phyloP scores from a whole-genome alignment of 495 filamentous ascomycete genomes.

The Bathelium albidoporum region DNA sequence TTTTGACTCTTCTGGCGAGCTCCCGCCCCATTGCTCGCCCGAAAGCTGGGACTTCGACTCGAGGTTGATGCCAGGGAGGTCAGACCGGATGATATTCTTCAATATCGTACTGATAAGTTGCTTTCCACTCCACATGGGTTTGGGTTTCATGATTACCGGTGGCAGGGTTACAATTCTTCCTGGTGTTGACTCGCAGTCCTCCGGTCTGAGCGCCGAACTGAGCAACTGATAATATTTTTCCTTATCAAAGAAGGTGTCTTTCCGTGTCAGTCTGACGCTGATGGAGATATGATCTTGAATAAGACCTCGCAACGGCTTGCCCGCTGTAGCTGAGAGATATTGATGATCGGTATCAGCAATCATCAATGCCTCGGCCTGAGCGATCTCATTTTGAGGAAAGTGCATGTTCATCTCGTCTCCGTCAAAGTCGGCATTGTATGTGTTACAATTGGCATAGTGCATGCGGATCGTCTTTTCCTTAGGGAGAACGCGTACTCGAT shows the following conservation, averaged over 20 bases:
- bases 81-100: slow-evolving; percentile 72
- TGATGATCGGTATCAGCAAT: slow-evolving; percentile 96
- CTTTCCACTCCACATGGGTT: slow-evolving; percentile 89
- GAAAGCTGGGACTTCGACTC: slow-evolving; percentile 66
- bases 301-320: slow-evolving; percentile 87
- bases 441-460: slow-evolving; percentile 99
- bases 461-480: slow-evolving; percentile 96
- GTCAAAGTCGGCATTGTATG: slow-evolving; percentile 99
- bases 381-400: slow-evolving; percentile 94
- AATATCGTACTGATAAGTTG: slow-evolving; percentile 90
- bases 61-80: slow-evolving; percentile 69
- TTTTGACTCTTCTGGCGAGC: slow-evolving; percentile 46
- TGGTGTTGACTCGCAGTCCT: slow-evolving; percentile 67
- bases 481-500: slow-evolving; percentile 81
- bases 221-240: slow-evolving; percentile 88
- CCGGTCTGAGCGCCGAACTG: slow-evolving; percentile 79
- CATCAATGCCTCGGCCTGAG: slow-evolving; percentile 77
- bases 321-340: slow-evolving; percentile 87
- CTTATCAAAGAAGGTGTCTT: slow-evolving; percentile 83
- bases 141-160: slow-evolving; percentile 75
- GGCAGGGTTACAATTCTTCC: slow-evolving; percentile 64
- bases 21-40: slow-evolving; percentile 58
- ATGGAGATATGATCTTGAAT: slow-evolving; percentile 99
- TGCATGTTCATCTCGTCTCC: slow-evolving; percentile 99
- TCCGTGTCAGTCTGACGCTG: slow-evolving; percentile 77